Conservation (phyloP, 106 monocot species). For the Platanthera guangdongensis region DNA sequence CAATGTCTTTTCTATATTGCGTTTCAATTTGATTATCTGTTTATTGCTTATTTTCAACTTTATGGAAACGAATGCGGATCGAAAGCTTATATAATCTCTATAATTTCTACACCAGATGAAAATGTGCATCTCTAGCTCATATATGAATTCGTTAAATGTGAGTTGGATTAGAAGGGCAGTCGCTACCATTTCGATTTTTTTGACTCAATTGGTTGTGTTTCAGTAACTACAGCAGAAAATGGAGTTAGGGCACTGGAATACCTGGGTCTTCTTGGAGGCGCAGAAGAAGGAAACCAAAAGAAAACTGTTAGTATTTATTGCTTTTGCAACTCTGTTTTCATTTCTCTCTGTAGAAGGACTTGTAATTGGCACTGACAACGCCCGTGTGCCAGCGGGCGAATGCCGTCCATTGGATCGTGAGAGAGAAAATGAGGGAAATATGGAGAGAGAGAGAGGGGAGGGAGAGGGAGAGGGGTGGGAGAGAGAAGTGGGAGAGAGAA, state of each 20-base stretch:
- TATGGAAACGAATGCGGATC: too few species aligned
- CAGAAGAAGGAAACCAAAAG: constrained; percentile 2
- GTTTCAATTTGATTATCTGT: not conserved
- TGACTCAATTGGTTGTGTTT: not conserved
- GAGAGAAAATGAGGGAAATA: too few species aligned
- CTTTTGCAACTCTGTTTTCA: not conserved
- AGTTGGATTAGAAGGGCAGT: not conserved
- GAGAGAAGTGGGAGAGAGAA: too few species aligned
- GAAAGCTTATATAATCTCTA: too few species aligned
- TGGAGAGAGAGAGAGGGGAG: too few species aligned
- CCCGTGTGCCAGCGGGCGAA: too few species aligned
- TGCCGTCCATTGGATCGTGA: too few species aligned
- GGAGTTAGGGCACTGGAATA: constrained; percentile 30
- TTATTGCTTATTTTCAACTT: not conserved
- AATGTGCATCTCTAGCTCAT: too few species aligned
- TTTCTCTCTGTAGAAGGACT: not conserved
- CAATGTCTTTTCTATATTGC: not conserved
- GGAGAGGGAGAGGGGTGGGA: too few species aligned
- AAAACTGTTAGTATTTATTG: not conserved
- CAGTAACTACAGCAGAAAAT: constrained; percentile 37
- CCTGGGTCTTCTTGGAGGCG: constrained; percentile 17
- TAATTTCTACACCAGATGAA: too few species aligned
- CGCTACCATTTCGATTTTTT: not conserved
- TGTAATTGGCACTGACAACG: too few species aligned
- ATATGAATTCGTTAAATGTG: not conserved